phyloP scores from a whole-genome alignment of 768 basidiomycete genomes.

The Daedaleopsis nitida region DNA sequence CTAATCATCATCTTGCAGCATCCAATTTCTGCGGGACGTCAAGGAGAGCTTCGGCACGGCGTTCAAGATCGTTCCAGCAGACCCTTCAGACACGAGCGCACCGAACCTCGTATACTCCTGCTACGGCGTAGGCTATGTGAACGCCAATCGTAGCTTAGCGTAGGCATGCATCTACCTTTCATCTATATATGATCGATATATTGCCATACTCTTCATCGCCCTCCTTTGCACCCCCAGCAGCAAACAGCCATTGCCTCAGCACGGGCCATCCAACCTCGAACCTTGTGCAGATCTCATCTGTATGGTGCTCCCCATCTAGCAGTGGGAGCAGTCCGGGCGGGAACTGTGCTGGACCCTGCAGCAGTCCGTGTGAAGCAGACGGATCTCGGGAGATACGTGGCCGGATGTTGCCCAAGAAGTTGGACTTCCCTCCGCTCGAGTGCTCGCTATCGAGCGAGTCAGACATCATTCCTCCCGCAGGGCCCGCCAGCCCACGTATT shows the following conservation, averaged over 20 bases:
- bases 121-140: slow-evolving; percentile 90
- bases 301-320: slow-evolving; percentile 89
- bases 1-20: slow-evolving; percentile 45
- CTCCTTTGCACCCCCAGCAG: slow-evolving; percentile 59
- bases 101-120: slow-evolving; percentile 82
- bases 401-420: slow-evolving; percentile 37
- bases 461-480: not conserved
- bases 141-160: slow-evolving; percentile 78
- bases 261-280: slow-evolving; percentile 86
- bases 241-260: slow-evolving; percentile 70
- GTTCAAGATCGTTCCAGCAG: slow-evolving; percentile 82
- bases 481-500: not conserved
- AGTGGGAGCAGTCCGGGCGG: slow-evolving; percentile 60
- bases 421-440: slow-evolving; percentile 29
- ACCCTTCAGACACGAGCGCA: slow-evolving; percentile 50
- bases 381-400: slow-evolving; percentile 59
- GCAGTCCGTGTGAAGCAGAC: slow-evolving; percentile 43
- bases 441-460: slow-evolving; percentile 29
- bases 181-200: slow-evolving; percentile 80
- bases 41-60: slow-evolving; percentile 84
- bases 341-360: slow-evolving; percentile 37
- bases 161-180: slow-evolving; percentile 31
- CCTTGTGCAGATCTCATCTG: slow-evolving; percentile 83
- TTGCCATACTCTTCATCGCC: slow-evolving; percentile 67
- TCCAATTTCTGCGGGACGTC: slow-evolving; percentile 88